Percentiles rank a stretch among this genome's conserved stretches.
Conservation (phyloP, 73 alveolate species). For the Tetrahymena malaccensis region DNA sequence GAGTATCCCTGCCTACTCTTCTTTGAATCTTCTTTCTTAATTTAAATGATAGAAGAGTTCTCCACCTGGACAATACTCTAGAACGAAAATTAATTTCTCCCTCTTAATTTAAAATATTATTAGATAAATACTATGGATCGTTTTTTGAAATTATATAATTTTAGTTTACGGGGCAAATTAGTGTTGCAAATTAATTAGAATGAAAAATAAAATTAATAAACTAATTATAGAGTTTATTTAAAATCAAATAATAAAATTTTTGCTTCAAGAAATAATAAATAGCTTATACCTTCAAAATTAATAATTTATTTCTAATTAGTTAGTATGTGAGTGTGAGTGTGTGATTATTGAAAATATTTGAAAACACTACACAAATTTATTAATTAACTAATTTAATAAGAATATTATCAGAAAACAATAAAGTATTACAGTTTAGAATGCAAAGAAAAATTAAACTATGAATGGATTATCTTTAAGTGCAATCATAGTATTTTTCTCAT, state of each 20-base stretch:
- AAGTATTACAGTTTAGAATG: not conserved
- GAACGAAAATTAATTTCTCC: constrained; percentile 47
- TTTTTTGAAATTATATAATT: not conserved
- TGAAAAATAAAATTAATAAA: too few relatives aligned
- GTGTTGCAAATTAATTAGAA: too few relatives aligned
- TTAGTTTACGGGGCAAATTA: not conserved
- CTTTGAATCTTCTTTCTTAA: constrained; percentile 45
- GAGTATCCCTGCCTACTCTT: constrained; percentile 36
- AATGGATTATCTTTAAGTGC: not conserved
- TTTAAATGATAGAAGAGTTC: constrained; percentile 70
- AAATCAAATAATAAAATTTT: too few relatives aligned
- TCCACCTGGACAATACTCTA: constrained; percentile 82
- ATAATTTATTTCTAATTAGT: too few relatives aligned
- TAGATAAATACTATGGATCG: too few relatives aligned
- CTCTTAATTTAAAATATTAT: constrained; percentile 24
- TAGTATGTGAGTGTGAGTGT: not conserved
- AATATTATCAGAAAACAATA: not conserved
- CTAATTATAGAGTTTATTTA: not conserved
- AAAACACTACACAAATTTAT: not conserved
- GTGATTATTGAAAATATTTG: not conserved
- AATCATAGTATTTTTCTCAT: not conserved
- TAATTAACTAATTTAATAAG: not conserved
- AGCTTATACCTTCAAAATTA: not conserved
- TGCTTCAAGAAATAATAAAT: not conserved
- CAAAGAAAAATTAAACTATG: not conserved